phyloP scores from a whole-genome alignment of 2,329 filamentous ascomycete genomes.

The Graphiopsis chlorocephala region DNA sequence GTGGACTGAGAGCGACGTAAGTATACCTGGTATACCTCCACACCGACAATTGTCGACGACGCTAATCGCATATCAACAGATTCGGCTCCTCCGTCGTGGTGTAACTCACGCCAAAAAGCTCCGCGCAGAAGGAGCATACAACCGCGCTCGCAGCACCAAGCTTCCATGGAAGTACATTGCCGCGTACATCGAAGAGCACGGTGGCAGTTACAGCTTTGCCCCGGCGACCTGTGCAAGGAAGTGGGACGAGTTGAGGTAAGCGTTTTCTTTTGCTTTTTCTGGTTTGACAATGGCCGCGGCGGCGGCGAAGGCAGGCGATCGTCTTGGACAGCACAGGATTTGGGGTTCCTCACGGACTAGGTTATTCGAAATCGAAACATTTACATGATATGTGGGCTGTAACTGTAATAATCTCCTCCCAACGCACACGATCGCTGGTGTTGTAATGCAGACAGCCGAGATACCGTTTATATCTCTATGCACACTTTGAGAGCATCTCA shows the following conservation, averaged over 20 bases:
- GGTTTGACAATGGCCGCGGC: not conserved
- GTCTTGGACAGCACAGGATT: not conserved
- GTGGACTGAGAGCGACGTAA: slow-evolving; percentile 64
- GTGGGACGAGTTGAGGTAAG: slow-evolving; percentile 48
- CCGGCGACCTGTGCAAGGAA: slow-evolving; percentile 63
- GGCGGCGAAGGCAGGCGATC: not conserved
- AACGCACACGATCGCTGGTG: no score
- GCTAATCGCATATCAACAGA: slow-evolving; percentile 22
- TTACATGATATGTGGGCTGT: not conserved
- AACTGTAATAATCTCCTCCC: not conserved
- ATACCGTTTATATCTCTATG: not conserved
- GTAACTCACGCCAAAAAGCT: slow-evolving; percentile 20
- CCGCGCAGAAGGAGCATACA: slow-evolving; percentile 8
- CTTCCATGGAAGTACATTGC: slow-evolving; percentile 60
- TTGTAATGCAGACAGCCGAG: not conserved
- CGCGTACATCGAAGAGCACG: slow-evolving; percentile 51
- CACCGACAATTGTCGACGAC: not conserved
- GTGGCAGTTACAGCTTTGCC: slow-evolving; percentile 59
- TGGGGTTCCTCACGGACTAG: slow-evolving; percentile 1
- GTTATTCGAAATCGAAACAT: not conserved
- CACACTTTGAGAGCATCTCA: not conserved
- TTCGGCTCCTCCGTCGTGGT: slow-evolving; percentile 27
- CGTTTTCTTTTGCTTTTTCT: not conserved
- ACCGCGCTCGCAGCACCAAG: slow-evolving; percentile 32
- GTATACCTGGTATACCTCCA: slow-evolving; percentile 37